A percentile compares a stretch with the other conserved stretches of the same genome.
Evolutionary conservation across 495 filamentous ascomycete genomes (phyloP).

Genomic region (Penicillium egyptiacum): DNA sequence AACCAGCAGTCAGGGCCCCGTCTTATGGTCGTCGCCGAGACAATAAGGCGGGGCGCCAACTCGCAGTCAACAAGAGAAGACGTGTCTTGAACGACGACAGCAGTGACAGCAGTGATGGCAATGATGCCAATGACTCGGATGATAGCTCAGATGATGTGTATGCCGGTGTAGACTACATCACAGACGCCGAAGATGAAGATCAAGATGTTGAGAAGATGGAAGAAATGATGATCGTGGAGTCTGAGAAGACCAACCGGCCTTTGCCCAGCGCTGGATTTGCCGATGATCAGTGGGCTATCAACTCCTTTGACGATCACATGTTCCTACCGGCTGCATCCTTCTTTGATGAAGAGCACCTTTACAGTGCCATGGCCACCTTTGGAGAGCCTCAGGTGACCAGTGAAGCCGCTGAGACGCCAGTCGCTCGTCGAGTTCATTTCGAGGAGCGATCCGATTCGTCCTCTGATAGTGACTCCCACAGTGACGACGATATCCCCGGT

Average conservation of each 20-base stretch:
- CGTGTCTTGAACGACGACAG: slow-evolving; percentile 63
- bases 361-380: slow-evolving; percentile 48
- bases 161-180: slow-evolving; percentile 74
- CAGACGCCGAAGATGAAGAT: slow-evolving; percentile 74
- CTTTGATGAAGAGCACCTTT: slow-evolving; percentile 54
- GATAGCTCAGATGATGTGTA: slow-evolving; percentile 65
- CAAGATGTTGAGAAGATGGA: slow-evolving; percentile 69
- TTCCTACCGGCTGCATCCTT: slow-evolving; percentile 48
- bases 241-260: slow-evolving; percentile 46
- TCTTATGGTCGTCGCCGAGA: slow-evolving; percentile 47
- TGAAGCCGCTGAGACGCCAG: slow-evolving; percentile 44
- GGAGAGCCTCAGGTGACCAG: slow-evolving; percentile 46
- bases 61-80: slow-evolving; percentile 45
- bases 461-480: slow-evolving; percentile 52
- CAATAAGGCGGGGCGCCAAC: slow-evolving; percentile 48
- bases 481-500: slow-evolving; percentile 63
- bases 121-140: slow-evolving; percentile 35
- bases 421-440: slow-evolving; percentile 52
- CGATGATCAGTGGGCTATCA: slow-evolving; percentile 61
- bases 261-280: slow-evolving; percentile 29
- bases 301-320: slow-evolving; percentile 49
- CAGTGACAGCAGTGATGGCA: slow-evolving; percentile 52
- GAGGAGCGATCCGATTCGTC: slow-evolving; percentile 51
- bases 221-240: slow-evolving; percentile 68
- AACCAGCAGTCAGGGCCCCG: slow-evolving; percentile 52